A percentile compares a stretch with the other conserved stretches of the same genome.
Conservation (phyloP, 148 eudicot genomes). For the Drosera capensis region DNA sequence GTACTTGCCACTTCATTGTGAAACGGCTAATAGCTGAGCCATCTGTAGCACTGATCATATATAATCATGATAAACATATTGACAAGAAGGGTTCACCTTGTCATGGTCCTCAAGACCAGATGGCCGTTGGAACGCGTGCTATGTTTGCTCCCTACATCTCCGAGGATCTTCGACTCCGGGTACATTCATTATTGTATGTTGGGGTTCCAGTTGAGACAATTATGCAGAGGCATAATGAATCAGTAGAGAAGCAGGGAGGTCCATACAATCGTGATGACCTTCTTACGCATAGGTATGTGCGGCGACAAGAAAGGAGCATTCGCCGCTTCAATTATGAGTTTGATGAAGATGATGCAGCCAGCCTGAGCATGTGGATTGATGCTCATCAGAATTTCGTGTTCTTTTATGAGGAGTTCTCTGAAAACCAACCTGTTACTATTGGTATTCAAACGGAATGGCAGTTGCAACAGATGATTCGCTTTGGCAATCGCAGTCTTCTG, state of each 20-base stretch:
- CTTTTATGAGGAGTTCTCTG: conserved; percentile 72
- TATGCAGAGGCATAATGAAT: conserved; percentile 89
- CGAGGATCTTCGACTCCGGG: conserved; percentile 84
- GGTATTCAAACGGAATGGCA: conserved; percentile 98
- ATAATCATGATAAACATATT: conserved; percentile 77
- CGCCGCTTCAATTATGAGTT: conserved; percentile 60
- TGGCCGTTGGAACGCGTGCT: conserved; percentile 82
- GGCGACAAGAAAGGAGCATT: conserved; percentile 82
- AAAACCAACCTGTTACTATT: conserved; percentile 51
- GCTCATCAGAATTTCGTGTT: conserved; percentile 54
- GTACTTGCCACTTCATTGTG: conserved; percentile 89
- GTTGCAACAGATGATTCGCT: conserved; percentile 87
- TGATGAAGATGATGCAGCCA: conserved; percentile 73
- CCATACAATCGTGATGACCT: conserved; percentile 86
- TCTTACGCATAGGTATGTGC: conserved; percentile 75
- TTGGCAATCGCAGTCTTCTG: conserved; percentile 68
- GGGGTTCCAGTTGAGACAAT: conserved; percentile 92
- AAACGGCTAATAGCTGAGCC: conserved; percentile 86
- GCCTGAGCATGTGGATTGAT: conserved; percentile 78
- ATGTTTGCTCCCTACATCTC: conserved; percentile 95
- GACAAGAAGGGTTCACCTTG: conserved; percentile 78
- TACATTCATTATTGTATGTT: conserved; percentile 61
- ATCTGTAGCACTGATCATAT: conserved; percentile 66
- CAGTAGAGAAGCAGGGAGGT: conserved; percentile 88
- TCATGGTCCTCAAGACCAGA: conserved; percentile 88